Evolutionary conservation across 176 grass and related monocot species (phyloP).

Genomic region (Juncus effusus): DNA sequence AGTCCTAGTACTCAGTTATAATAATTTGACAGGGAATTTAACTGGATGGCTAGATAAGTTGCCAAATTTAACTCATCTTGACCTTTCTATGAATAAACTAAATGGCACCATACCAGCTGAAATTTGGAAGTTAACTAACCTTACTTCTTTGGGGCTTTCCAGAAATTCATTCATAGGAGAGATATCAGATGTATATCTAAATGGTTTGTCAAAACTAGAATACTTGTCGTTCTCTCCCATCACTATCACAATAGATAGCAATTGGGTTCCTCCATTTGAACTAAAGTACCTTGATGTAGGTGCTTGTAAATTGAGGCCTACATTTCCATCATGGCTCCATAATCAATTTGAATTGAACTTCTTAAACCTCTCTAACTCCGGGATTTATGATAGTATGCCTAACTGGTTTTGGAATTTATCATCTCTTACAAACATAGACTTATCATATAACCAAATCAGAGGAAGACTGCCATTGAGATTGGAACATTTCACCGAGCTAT

Average conservation of each 20-base stretch:
- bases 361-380: no score
- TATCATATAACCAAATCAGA: conserved; percentile 36
- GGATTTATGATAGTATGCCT: not conserved
- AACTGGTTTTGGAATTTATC: conserved; percentile 18
- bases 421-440: conserved; percentile 31
- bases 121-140: not conserved
- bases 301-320: not conserved
- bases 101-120: conserved; percentile 1
- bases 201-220: not conserved
- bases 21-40: not conserved
- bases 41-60: not conserved
- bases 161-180: not conserved
- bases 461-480: conserved; percentile 32
- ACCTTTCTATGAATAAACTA: not conserved
- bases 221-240: not conserved
- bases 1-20: not conserved
- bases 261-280: not conserved
- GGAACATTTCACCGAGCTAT: conserved; percentile 6
- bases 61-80: not conserved
- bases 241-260: not conserved
- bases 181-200: not conserved
- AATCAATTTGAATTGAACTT: not conserved
- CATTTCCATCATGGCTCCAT: not conserved
- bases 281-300: not conserved
- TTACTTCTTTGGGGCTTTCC: not conserved